Percentiles rank a stretch among this genome's conserved stretches.
phyloP scores from a whole-genome alignment of 306 rosid genomes.

The Trifolium fragiferum region DNA sequence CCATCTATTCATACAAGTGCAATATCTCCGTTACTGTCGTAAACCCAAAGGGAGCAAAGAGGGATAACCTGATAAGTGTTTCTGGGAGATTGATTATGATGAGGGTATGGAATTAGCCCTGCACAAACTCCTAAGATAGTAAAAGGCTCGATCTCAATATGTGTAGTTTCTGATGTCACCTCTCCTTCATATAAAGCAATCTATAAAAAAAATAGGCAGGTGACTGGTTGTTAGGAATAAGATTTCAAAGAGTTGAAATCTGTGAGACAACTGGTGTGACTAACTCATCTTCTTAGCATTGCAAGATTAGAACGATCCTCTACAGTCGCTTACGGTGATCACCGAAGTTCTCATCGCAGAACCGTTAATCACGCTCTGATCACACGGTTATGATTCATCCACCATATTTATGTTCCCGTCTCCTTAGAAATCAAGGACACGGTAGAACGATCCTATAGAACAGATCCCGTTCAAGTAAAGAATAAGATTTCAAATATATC shows the following conservation, averaged over 20 bases:
- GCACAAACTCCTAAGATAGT: conserved; percentile 89
- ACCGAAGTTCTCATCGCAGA: too few species aligned
- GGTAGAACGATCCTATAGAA: too few species aligned
- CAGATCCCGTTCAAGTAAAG: too few species aligned
- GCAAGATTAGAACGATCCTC: too few species aligned
- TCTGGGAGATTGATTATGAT: conserved; percentile 96
- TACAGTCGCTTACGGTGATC: too few species aligned
- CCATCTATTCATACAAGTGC: neutral
- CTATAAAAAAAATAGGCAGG: conserved; percentile 44
- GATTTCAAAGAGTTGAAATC: conserved; percentile 4
- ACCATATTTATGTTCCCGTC: too few species aligned
- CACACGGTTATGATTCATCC: too few species aligned
- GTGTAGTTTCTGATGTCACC: conserved; percentile 71
- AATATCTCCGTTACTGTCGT: neutral
- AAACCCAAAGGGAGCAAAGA: neutral
- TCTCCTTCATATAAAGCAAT: conserved; percentile 87
- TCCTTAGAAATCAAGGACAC: too few species aligned
- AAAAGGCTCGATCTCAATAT: conserved; percentile 90
- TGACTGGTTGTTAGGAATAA: conserved; percentile 11
- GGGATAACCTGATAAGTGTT: conserved; percentile 82
- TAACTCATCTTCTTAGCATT: too few species aligned
- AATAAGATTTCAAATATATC: too few species aligned
- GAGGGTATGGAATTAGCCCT: conserved; percentile 95
- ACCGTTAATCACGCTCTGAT: too few species aligned
- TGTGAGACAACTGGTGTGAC: too few species aligned